Evolutionary conservation across 2,329 filamentous ascomycete genomes (phyloP), one percentile per base, ranked within the genome.

Genomic region (Decorospora gaudefroyi): DNA sequence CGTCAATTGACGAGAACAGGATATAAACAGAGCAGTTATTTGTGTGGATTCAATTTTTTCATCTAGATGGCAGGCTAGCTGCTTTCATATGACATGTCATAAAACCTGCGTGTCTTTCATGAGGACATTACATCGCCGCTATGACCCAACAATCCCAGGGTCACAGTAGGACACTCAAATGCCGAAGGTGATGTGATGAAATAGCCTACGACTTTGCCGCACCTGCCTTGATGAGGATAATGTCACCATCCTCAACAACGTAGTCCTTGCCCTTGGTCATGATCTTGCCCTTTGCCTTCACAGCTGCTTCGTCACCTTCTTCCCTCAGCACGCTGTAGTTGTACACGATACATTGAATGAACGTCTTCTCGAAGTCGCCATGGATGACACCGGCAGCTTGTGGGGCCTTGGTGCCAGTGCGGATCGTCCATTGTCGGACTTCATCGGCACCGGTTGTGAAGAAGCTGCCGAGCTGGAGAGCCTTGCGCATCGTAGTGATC

Each of bases 221-320:
- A 75, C 87, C 88, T 21, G 87, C 87, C 81, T 96, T 96, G 80
- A 96, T 90, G 63, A 96, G 82, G 59, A 96, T 70, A 60, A 86
- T 82, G 67, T 86, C 89, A 35, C 88, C 89, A 67, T 95, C 89
- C 70, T 91, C 84, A 8, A 93, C 84, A 4, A 92, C 82, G 71
- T 99, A 97, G 37, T 97, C 92, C 78, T 97, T 97, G 69, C 93
- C 93, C 81, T 99, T 99, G 46, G 92, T 97, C 86, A 96, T 88
- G 57, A 99, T 74, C 79, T 99, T 99, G 64, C 93, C 93, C 74
- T 92, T 92, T 17, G 92, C 83, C 79, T 91, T 95, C 58, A 96
- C 88, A 58, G 87, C 83, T 16, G 84, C 78, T 77, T 99, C 93
- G 55, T 95, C 90, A 38, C 92, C 92, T 34, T 88, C 77, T 74